Conservation (phyloP, 1,284 basidiomycete genomes). For the Boletus sp. region DNA sequence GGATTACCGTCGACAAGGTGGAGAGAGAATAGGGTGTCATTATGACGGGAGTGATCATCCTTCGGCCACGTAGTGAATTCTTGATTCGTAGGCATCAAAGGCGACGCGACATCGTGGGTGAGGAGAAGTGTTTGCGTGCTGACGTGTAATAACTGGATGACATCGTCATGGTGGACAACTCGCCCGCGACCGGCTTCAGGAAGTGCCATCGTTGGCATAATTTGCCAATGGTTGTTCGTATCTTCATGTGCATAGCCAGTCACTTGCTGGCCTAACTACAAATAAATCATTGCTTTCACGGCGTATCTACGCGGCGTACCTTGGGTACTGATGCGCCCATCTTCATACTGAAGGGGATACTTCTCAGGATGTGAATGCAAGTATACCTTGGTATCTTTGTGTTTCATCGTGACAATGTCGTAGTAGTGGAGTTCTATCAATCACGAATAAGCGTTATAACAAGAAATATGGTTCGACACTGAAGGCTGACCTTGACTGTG, state of each 20-base stretch:
- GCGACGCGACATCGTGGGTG: constrained; percentile 97
- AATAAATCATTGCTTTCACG: constrained; percentile 4
- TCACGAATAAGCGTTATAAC: constrained; percentile 12
- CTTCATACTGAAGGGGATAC: constrained; percentile 95
- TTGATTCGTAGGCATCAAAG: constrained; percentile 97
- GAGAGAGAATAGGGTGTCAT: constrained; percentile 88
- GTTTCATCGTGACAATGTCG: constrained; percentile 86
- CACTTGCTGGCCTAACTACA: constrained; percentile 84
- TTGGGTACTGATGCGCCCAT: constrained; percentile 95
- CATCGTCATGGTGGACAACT: constrained; percentile 86
- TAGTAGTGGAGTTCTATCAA: constrained; percentile 87
- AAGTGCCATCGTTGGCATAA: constrained; percentile 91
- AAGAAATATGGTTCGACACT: constrained; percentile 1
- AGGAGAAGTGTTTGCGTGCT: constrained; percentile 84
- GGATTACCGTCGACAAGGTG: constrained; percentile 72
- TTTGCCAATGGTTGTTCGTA: constrained; percentile 95
- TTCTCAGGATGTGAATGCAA: constrained; percentile 91
- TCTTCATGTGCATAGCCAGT: constrained; percentile 97
- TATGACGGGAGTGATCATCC: constrained; percentile 72
- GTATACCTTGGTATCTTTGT: constrained; percentile 92
- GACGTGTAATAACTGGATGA: constrained; percentile 89
- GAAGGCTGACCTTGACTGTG: constrained; percentile 78
- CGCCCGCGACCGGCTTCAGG: constrained; percentile 89
- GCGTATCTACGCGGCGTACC: constrained; percentile 47
- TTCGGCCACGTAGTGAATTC: constrained; percentile 93